Evolutionary conservation across 257 asterid genomes (phyloP), one percentile per base, ranked within the genome.

Genomic region (Nicotiana otophora): DNA sequence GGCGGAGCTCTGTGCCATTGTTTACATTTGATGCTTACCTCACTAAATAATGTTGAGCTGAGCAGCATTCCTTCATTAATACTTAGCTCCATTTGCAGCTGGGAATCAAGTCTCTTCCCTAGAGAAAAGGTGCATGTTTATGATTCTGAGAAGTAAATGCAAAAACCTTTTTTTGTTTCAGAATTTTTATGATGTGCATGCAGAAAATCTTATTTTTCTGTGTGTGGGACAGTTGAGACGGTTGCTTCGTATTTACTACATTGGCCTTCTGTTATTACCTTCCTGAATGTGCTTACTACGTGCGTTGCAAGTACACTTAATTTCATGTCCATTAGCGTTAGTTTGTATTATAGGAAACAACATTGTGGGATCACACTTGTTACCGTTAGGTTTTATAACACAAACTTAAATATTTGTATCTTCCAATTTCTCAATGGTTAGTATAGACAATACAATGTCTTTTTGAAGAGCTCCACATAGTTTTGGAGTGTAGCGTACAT

Each of bases 1-100:
- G 77, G 77, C 77, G 63, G 83, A 62, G 33, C 62, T 46, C 28
- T 26, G 39, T 61, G 60, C 60, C 78, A 42, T n/a, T 74, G 26
- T 74, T 68, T 31, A 67, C 51, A 68, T 68, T 15, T 72, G 26
- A 23, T 72, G 34, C 20, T 31, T 72, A 51, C 5, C 16, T 11
- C 57, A 11, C 17, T 12, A 3, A 51, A 51, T 12, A 55, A 55
- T 55, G 61, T 1, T 16, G 61, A 51, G 10, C 57, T 10, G 4
- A 4, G 60, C 7, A 16, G 61, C 62, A 39, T 74, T 26, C 62
- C 62, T 74, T 7, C 80, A 74, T 74, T 70, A 39, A 39, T 46
- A 48, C 26, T 23, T 20, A 3, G 20, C 60, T 48, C 62, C 63
- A 57, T 17, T 57, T 57, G 63, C 63, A 57, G 62, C 23, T 74